phyloP scores from a whole-genome alignment of 805 yeast genomes.

The Candida odintsovae region DNA sequence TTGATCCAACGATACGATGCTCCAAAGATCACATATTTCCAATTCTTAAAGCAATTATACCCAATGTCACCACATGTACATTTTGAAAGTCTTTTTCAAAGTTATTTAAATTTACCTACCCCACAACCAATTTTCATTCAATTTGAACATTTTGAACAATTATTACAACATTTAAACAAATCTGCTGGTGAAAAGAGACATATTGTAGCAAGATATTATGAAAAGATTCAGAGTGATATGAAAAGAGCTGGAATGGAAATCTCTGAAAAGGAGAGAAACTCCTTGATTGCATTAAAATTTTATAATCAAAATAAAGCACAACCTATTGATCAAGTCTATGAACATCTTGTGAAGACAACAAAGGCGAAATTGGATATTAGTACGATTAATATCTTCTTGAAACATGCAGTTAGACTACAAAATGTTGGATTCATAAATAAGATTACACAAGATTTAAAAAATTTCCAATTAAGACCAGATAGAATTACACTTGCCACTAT shows the following conservation, averaged over 20 bases:
- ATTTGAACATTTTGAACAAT: slow-evolving; percentile 26
- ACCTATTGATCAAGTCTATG: slow-evolving; percentile 4
- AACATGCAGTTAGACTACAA: slow-evolving; percentile 18
- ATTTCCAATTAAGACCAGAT: slow-evolving; percentile 20
- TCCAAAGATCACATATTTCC: slow-evolving; percentile 13
- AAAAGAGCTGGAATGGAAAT: slow-evolving; percentile 24
- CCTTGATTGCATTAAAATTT: slow-evolving; percentile 16
- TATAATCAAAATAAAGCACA: slow-evolving; percentile 7
- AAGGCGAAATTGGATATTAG: slow-evolving; percentile 7
- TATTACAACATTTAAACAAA: slow-evolving; percentile 18
- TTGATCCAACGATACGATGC: slow-evolving; percentile 7
- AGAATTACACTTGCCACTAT: slow-evolving; percentile 24
- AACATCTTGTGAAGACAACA: background rate
- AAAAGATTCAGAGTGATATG: slow-evolving; percentile 17
- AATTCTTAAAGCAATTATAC: slow-evolving; percentile 18
- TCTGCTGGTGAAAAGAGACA: slow-evolving; percentile 10
- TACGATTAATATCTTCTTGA: slow-evolving; percentile 25
- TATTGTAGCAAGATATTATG: slow-evolving; percentile 9
- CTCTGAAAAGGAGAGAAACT: slow-evolving; percentile 25
- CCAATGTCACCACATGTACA: slow-evolving; percentile 6
- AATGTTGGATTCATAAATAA: slow-evolving; percentile 10
- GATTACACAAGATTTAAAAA: slow-evolving; percentile 15
- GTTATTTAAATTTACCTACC: slow-evolving; percentile 26
- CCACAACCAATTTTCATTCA: slow-evolving; percentile 28
- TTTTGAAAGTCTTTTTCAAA: slow-evolving; percentile 14